Evolutionary conservation across 2,329 filamentous ascomycete species (phyloP).

Genomic region (Xylaria sp.): DNA sequence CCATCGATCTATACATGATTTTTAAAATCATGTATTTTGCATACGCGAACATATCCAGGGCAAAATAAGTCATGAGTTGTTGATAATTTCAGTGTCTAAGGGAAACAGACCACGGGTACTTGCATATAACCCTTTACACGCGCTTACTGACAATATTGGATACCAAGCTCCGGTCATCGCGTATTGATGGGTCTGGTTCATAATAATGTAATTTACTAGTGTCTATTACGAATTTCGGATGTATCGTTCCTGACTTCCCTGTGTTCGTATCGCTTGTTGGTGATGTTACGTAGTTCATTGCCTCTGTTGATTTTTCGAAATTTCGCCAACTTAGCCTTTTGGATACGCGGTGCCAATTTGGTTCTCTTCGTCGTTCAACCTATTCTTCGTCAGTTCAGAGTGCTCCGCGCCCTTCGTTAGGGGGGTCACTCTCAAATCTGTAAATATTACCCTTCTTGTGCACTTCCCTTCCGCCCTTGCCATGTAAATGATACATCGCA

Average conservation of each 20-base stretch:
- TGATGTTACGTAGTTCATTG: background rate
- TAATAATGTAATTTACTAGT: conserved; percentile 60
- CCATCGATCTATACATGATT: conserved; percentile 37
- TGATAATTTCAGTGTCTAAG: conserved; percentile 24
- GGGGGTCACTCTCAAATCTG: no score
- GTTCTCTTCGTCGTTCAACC: background rate
- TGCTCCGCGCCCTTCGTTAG: background rate
- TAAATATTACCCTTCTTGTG: no score
- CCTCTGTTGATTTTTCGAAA: background rate
- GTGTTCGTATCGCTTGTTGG: background rate
- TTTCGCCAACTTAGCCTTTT: background rate
- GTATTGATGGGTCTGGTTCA: conserved; percentile 54
- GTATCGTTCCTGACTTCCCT: conserved; percentile 25
- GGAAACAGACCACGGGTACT: conserved; percentile 31
- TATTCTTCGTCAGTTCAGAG: background rate
- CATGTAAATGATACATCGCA: background rate
- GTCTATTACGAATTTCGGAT: conserved; percentile 48
- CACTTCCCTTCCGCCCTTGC: background rate
- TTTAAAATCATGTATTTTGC: conserved; percentile 37
- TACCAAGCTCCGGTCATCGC: conserved; percentile 39
- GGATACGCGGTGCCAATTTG: background rate
- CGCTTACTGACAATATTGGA: conserved; percentile 43
- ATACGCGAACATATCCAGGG: conserved; percentile 30
- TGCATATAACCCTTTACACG: conserved; percentile 29
- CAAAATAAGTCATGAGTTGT: conserved; percentile 13